phyloP scores from a whole-genome alignment of 169 alveolate species.

The Theileria luwenshuni region DNA sequence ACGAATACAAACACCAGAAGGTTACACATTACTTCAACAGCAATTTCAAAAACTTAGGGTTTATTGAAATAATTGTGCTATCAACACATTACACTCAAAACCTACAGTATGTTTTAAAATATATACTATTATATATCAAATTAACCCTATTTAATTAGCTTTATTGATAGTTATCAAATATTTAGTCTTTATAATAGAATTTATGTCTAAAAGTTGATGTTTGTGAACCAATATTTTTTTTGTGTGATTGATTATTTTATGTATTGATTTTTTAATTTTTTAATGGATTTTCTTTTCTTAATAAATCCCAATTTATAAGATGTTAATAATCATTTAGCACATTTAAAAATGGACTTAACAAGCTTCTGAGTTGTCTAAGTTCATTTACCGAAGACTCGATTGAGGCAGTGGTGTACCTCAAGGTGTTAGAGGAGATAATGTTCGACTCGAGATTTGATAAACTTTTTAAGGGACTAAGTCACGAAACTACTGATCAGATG shows the following conservation, averaged over 20 bases:
- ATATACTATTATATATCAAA: too few species aligned
- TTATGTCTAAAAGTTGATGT: too few species aligned
- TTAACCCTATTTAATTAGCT: too few species aligned
- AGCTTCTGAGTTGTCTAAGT: neutral
- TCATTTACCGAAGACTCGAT: neutral
- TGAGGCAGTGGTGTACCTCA: neutral
- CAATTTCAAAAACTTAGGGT: neutral
- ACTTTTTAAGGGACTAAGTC: conserved; percentile 1
- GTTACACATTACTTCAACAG: neutral
- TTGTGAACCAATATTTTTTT: too few species aligned
- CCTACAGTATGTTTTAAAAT: neutral
- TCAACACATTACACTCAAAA: conserved; percentile 10
- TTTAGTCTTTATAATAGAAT: too few species aligned
- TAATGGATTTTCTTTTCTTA: too few species aligned
- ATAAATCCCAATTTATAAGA: too few species aligned
- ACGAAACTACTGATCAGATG: neutral
- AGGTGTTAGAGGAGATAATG: neutral
- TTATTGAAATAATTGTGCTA: neutral
- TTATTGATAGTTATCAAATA: too few species aligned
- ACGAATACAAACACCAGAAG: neutral
- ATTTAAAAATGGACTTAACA: neutral
- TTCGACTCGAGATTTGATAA: conserved; percentile 2
- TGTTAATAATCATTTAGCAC: neutral
- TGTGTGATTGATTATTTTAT: neutral
- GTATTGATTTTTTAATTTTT: neutral